Evolutionary conservation across 2,329 filamentous ascomycete genomes (phyloP), one percentile per base, ranked within the genome.

Genomic region (Apiospora rasikravindrae): DNA sequence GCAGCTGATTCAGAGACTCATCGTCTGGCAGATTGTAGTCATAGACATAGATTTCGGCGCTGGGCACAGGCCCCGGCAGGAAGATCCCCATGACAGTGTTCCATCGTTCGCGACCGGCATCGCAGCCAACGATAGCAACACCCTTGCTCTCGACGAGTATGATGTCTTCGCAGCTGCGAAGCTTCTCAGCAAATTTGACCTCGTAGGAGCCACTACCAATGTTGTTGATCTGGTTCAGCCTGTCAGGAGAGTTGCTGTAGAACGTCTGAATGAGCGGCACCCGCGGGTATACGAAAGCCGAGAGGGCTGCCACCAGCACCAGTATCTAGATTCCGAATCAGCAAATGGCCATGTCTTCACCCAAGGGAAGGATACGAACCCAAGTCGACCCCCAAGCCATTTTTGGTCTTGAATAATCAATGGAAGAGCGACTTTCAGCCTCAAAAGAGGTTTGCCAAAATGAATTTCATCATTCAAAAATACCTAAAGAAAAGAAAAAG

Each of bases 61-160:
- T 75, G 0, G 77, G 69, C 6, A 79, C 70, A 1, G 77, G 76
- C 1, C 74, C 79, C 0, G 78, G 77, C 2, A 76, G 67, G 73
- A 79, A 81, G 26, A 81, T 71, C n/a, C 79, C 79, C 83, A 84
- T 83, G 72, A 85, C 83, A 3, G 81, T 83, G 73, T 85, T 85
- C 77, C 79, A 82, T 11, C 76, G 78, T 71, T 85, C 83, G 4
- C 83, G 78, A 5, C 83, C 83, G 0, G 80, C 74, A 26, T 84
- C 83, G 67, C 83, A 85, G 19, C 77, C 80, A 4, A 84, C 67
- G 40, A 85, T 76, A 1, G 83, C 83, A 1, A 84, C 5, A 22
- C 81, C 80, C 16, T 77, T 69, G 0, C 78, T 76, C 71, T 84
- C 80, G 1, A 84, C 70, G 11, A 84, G 75, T 19, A 84, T 49